A percentile compares a stretch with the other conserved stretches of the same genome.
These are phyloP conservation scores for Saposhnikovia divaricata DNA, from an alignment of 129 eudicot genomes.

Conservation along the genomic window DNA sequence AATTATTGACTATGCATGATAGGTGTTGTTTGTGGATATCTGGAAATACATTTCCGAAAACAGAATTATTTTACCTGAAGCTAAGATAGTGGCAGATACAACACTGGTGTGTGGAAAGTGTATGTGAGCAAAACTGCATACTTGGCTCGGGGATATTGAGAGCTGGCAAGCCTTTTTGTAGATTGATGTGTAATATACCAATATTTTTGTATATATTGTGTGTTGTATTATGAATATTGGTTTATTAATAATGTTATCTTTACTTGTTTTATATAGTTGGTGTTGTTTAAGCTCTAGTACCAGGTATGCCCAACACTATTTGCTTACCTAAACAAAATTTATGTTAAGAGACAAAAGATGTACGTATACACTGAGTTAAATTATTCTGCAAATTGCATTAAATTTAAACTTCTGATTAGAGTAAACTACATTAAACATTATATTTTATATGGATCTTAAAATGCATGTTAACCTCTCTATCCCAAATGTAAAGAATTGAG, in stretches of 20 bases:
- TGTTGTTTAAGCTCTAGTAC: neutral
- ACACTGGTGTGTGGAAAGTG: neutral
- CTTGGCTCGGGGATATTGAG: neutral
- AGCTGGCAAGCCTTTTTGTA: neutral
- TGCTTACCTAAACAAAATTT: too few species aligned
- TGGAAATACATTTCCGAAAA: neutral
- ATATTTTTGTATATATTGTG: neutral
- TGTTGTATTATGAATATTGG: neutral
- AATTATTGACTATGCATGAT: neutral
- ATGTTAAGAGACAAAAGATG: too few species aligned
- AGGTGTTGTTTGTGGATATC: neutral
- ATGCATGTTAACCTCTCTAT: too few species aligned
- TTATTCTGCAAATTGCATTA: neutral
- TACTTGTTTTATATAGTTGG: neutral
- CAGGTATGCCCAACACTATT: too few species aligned
- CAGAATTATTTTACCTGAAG: neutral
- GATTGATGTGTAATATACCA: neutral
- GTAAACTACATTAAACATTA: too few species aligned
- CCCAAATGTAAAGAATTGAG: too few species aligned
- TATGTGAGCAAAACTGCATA: neutral
- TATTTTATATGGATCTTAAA: too few species aligned
- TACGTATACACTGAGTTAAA: neutral
- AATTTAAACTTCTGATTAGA: neutral
- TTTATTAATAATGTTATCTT: neutral
- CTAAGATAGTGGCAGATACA: neutral